These are phyloP conservation scores for Lotus japonicus DNA, from an alignment of 306 rosid species.

Conservation along the genomic window DNA sequence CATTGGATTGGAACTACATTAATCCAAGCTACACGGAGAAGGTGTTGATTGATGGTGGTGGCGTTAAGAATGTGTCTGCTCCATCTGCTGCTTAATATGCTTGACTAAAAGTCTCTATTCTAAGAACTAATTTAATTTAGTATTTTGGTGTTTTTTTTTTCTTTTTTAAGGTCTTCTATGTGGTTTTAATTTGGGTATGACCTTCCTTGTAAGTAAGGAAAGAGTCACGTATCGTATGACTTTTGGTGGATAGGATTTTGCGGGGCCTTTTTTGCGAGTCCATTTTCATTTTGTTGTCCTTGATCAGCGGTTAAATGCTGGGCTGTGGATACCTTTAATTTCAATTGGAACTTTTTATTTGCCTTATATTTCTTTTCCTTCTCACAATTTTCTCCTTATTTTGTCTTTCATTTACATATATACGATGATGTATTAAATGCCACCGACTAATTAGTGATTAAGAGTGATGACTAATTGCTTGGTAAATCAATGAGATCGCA, in stretches of 20 bases:
- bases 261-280: not conserved
- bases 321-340: not conserved
- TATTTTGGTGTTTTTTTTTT: too few species aligned
- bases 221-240: not conserved
- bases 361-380: too few species aligned
- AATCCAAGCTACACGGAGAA: conserved; percentile 9
- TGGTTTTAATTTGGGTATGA: not conserved
- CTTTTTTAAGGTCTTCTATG: not conserved
- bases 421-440: too few species aligned
- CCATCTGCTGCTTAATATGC: conserved; percentile 49
- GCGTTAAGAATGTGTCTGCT: conserved; percentile 15
- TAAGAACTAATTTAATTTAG: too few species aligned
- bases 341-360: not conserved
- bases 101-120: too few species aligned
- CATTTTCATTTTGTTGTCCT: not conserved
- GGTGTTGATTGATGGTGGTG: conserved; percentile 15
- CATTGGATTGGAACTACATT: conserved; percentile 38
- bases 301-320: not conserved
- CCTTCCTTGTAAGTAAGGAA: not conserved
- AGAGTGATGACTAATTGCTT: too few species aligned
- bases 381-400: too few species aligned
- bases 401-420: too few species aligned
- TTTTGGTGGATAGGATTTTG: not conserved
- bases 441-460: too few species aligned
- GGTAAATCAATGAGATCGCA: too few species aligned